phyloP scores from a whole-genome alignment of 1,284 basidiomycete genomes.

The Fomitiporia mediterranea region DNA sequence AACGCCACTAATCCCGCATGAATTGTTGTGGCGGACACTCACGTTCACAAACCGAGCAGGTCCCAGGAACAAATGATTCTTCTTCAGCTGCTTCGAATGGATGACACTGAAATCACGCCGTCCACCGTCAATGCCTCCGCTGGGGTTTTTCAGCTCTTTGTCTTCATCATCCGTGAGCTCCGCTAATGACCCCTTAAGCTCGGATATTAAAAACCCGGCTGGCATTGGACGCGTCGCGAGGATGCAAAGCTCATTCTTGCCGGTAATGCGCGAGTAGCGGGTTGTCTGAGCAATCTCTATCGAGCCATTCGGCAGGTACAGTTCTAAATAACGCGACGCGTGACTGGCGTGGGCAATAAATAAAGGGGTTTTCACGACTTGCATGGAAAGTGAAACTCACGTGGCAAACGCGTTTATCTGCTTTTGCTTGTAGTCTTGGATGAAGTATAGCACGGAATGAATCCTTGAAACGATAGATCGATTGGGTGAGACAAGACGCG shows the following conservation, averaged over 20 bases:
- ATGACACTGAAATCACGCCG: conserved; percentile 89
- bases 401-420: conserved; percentile 86
- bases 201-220: conserved; percentile 69
- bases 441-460: conserved; percentile 65
- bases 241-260: conserved; percentile 87
- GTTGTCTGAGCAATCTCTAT: conserved; percentile 87
- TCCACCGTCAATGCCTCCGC: conserved; percentile 55
- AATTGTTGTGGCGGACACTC: conserved; percentile 33
- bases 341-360: conserved; percentile 45
- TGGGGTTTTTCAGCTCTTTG: conserved; percentile 72
- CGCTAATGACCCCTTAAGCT: conserved; percentile 85
- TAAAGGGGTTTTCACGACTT: background rate
- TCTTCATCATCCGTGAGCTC: conserved; percentile 79
- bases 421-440: conserved; percentile 65
- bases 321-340: conserved; percentile 80
- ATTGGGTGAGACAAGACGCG: conserved; percentile 24
- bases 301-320: conserved; percentile 74
- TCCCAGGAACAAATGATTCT: conserved; percentile 88
- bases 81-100: conserved; percentile 84
- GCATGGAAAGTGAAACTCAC: conserved; percentile 46
- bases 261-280: conserved; percentile 78
- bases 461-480: conserved; percentile 43
- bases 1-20: conserved; percentile 19
- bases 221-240: conserved; percentile 73
- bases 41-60: conserved; percentile 94